Base-by-base conservation (phyloP, 2,329 filamentous ascomycete genomes). In the Coniochaeta sp. region DNA sequence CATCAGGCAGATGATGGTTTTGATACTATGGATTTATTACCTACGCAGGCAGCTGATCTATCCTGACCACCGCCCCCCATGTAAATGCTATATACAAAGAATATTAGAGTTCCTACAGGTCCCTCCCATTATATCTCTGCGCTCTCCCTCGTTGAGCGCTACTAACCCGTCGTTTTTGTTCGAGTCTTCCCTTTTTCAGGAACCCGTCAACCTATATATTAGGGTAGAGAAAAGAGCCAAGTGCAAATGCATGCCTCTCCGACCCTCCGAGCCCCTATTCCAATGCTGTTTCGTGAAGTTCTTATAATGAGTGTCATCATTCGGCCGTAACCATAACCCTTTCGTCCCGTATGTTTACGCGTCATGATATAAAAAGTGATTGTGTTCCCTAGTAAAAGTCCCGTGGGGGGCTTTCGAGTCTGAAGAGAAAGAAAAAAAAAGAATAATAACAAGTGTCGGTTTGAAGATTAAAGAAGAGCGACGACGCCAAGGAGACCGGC, bases 401-500 rank as follows among this genome's bases (percentile, higher is more conserved):
- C 26, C 30, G 54, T 16, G 54, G 30, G 54, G 26, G 24, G 26
- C 47, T 28, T 8, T 26, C 19, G 22, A 40, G 14, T 52, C 12
- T 52, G 54, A 56, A 56, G 28, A 19, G 54, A 36, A 56, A 40
- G 9, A n/a, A n/a, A 40, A 19, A 38, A 14, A 38, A 38, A 38
- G 34, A 32, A 32, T 32, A 5, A 9, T 32, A 32, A 9, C 30
- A 9, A n/a, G n/a, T n/a, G n/a, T n/a, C 30, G 30, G 30, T 32
- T 32, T 19, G 14, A 32, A 24, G n/a, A 56, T 55, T 30, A 77
- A 62, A 77, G 61, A 24, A 78, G 68, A 50, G 70, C 75, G 28
- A 77, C 57, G 16, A 70, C 73, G 47, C 74, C 76, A 17, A 73
- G 52, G 22, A 77, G 26, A 56, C 74, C 76, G 26, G 72, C 76